A percentile compares a stretch with the other conserved stretches of the same genome.
Conservation (phyloP, 2,329 filamentous ascomycete genomes). For the Thelonectria discophora region DNA sequence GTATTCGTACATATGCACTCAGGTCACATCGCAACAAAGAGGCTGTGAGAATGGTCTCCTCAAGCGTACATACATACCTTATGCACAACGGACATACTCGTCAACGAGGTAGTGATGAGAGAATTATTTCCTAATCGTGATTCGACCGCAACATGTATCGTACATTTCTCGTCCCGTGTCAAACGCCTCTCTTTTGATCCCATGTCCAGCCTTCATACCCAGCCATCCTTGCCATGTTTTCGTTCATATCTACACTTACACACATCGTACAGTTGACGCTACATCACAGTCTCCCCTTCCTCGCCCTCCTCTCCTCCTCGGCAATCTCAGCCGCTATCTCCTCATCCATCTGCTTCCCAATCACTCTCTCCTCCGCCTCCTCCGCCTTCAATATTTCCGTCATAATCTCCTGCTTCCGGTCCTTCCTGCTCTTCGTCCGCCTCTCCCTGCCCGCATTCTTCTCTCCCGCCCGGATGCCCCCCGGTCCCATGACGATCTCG, state of each 20-base stretch:
- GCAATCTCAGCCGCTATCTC: slow-evolving; percentile 44
- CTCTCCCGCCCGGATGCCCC: slow-evolving; percentile 52
- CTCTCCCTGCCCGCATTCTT: slow-evolving; percentile 48
- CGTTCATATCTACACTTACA: slow-evolving; percentile 24
- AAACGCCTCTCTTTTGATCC: slow-evolving; percentile 20
- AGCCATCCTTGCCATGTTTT: slow-evolving; percentile 21
- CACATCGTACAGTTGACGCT: slow-evolving; percentile 29
- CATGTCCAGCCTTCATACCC: slow-evolving; percentile 10
- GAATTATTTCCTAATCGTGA: too few relatives aligned
- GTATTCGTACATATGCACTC: too few relatives aligned
- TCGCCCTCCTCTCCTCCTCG: slow-evolving; percentile 26
- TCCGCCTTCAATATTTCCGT: slow-evolving; percentile 52
- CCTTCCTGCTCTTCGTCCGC: slow-evolving; percentile 54
- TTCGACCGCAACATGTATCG: slow-evolving; percentile 34
- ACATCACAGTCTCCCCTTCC: slow-evolving; percentile 15
- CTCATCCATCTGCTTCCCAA: slow-evolving; percentile 45
- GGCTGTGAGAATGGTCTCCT: too few relatives aligned
- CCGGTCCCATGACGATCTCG: slow-evolving; percentile 45
- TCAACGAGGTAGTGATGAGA: too few relatives aligned
- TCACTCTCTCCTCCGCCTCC: slow-evolving; percentile 43
- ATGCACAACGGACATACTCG: too few relatives aligned
- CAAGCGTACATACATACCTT: too few relatives aligned
- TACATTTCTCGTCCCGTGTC: slow-evolving; percentile 17
- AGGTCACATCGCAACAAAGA: too few relatives aligned
- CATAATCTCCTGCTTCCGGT: slow-evolving; percentile 50